Evolutionary conservation across 2,329 filamentous ascomycete species (phyloP), one percentile per base, ranked within the genome.

Genomic region (Macrophomina phaseolina): DNA sequence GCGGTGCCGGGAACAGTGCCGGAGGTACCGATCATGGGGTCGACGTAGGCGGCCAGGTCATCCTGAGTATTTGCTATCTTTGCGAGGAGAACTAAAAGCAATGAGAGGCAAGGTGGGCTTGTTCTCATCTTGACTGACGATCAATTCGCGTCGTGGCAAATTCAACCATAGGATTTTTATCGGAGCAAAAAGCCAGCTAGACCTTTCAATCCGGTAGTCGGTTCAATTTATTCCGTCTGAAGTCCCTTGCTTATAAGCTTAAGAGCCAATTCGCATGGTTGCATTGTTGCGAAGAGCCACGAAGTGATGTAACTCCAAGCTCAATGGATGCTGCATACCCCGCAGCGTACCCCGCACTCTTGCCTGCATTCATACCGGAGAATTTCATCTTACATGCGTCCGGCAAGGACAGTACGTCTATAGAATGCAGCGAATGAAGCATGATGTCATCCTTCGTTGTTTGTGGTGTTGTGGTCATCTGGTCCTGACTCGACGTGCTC

Each of bases 11-110:
- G 77, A 3, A 78, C 74, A 0, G 81, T 79, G 0, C 83, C 83
- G 69, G 83, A 80, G 12, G 82, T 80, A 1, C 83, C 83, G 53
- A 85, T 83, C 65, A 86, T 83, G 0, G 80, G 81, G 67, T 85
- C 83, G 7, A 86, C 83, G 75, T 81, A 80, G 68, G 80, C 70
- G 1, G 80, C 71, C 66, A 78, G 81, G 69, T 82, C 75, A 6
- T 18, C 40, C 12, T 49, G 32, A 14, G 46, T 36, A 2, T n/a
- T 11, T 8, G 16, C 32, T 4, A 32, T 23, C 5, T 8, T 4
- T 5, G 32, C 32, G n/a, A 36, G 40, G 32, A 52, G 6, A 23
- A 23, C n/a, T 8, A 63, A 23, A 7, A 51, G 45, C 30, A 63
- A 40, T 32, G 11, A 46, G 7, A 63, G 32, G 23, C 11, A 18